Evolutionary conservation across 2,329 filamentous ascomycete species (phyloP).

Genomic region (Xylariaceae sp.): DNA sequence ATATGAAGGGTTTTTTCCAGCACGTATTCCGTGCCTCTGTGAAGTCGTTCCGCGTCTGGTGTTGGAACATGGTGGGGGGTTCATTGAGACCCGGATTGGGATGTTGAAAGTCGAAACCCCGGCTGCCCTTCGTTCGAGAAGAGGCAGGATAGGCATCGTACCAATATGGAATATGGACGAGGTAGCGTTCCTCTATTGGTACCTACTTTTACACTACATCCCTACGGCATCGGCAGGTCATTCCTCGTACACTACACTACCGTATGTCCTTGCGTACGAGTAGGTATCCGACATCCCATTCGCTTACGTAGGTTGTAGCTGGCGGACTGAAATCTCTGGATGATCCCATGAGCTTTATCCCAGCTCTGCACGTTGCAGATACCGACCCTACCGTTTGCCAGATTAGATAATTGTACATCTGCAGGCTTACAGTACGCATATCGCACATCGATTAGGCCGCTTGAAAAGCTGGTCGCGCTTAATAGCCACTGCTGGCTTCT

Average conservation of each 20-base stretch:
- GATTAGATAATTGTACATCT: slow-evolving; percentile 17
- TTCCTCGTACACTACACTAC: not conserved
- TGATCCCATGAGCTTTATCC: slow-evolving; percentile 19
- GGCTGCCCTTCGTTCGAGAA: not conserved
- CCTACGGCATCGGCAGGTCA: not conserved
- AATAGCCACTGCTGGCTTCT: not conserved
- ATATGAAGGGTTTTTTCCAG: not conserved
- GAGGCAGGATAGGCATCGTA: not conserved
- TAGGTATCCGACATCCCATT: slow-evolving; percentile 4
- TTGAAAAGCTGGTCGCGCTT: not conserved
- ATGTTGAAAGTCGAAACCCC: not conserved
- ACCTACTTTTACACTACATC: not conserved
- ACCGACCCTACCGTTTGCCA: slow-evolving; percentile 1
- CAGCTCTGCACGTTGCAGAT: slow-evolving; percentile 11
- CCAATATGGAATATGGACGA: too few relatives aligned
- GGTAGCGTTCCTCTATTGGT: not conserved
- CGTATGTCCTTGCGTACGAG: not conserved
- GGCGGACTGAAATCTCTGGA: slow-evolving; percentile 15
- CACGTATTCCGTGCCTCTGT: not conserved
- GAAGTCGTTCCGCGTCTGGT: not conserved
- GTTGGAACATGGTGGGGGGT: not conserved
- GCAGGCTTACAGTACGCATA: not conserved
- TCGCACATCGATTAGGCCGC: not conserved
- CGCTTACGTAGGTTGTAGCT: slow-evolving; percentile 1
- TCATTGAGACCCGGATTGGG: not conserved